A percentile compares a stretch with the other conserved stretches of the same genome.
Evolutionary conservation across 257 asterid species (phyloP).

Genomic region (Ophiorrhiza pumila): DNA sequence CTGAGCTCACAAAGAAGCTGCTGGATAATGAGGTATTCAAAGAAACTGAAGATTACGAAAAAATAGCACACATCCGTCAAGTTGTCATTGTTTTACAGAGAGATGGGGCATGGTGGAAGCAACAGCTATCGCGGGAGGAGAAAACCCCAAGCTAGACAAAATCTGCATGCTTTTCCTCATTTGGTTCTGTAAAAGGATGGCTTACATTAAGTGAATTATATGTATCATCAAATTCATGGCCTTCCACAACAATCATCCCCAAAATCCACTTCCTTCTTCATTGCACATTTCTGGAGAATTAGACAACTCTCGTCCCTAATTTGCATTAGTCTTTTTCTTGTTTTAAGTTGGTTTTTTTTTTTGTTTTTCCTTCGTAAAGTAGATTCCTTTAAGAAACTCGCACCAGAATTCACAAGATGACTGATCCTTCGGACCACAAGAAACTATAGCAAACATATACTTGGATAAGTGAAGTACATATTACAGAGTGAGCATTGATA

Average conservation of each 20-base stretch:
- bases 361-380: too few relatives aligned
- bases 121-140: not conserved
- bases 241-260: too few relatives aligned
- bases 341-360: not conserved
- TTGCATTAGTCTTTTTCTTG: not conserved
- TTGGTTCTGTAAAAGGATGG: too few relatives aligned
- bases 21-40: not conserved
- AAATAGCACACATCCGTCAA: not conserved
- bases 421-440: not conserved
- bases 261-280: not conserved
- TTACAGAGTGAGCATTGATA: not conserved
- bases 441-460: slow-evolving; percentile 2
- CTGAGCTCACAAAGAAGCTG: not conserved
- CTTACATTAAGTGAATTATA: too few relatives aligned
- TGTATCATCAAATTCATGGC: too few relatives aligned
- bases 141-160: not conserved
- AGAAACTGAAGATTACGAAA: not conserved
- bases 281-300: not conserved
- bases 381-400: too few relatives aligned
- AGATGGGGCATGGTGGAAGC: not conserved
- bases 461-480: not conserved
- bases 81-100: not conserved
- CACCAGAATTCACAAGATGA: not conserved
- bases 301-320: not conserved
- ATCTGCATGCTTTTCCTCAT: not conserved